Evolutionary conservation across 306 rosid species (phyloP).

Genomic region (Rosa multiflora): DNA sequence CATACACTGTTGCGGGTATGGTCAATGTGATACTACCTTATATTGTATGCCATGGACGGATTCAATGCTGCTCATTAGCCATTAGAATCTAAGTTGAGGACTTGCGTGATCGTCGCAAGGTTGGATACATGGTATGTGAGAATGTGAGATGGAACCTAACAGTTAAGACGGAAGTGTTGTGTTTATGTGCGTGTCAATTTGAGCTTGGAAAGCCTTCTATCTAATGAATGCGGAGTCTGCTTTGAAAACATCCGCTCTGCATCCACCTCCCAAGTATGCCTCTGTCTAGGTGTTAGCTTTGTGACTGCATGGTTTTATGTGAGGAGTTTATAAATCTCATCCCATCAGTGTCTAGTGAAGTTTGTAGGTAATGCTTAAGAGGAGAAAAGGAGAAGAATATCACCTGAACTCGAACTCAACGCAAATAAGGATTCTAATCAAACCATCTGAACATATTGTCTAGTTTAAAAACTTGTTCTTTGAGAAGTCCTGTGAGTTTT

Average conservation of each 20-base stretch:
- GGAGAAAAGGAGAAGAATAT: constrained; percentile 77
- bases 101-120: not conserved
- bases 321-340: constrained; percentile 81
- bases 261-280: too few relatives aligned
- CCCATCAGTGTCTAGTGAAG: constrained; percentile 87
- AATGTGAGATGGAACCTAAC: not conserved
- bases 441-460: not conserved
- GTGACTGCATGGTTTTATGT: too few relatives aligned
- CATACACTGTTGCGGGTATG: not conserved
- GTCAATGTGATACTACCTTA: not conserved
- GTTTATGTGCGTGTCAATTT: not conserved
- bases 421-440: constrained; percentile 56
- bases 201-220: constrained; percentile 15
- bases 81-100: not conserved
- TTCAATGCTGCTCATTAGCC: not conserved
- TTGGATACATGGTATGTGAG: not conserved
- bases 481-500: not conserved
- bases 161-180: too few relatives aligned
- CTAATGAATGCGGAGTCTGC: too few relatives aligned
- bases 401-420: constrained; percentile 86
- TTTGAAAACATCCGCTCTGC: too few relatives aligned
- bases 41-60: not conserved
- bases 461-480: not conserved
- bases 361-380: constrained; percentile 58
- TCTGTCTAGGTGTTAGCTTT: too few relatives aligned